Percentiles rank a stretch among this genome's conserved stretches.
phyloP scores from a whole-genome alignment of 1,139 yeast genomes.

The Pichia sp. region DNA sequence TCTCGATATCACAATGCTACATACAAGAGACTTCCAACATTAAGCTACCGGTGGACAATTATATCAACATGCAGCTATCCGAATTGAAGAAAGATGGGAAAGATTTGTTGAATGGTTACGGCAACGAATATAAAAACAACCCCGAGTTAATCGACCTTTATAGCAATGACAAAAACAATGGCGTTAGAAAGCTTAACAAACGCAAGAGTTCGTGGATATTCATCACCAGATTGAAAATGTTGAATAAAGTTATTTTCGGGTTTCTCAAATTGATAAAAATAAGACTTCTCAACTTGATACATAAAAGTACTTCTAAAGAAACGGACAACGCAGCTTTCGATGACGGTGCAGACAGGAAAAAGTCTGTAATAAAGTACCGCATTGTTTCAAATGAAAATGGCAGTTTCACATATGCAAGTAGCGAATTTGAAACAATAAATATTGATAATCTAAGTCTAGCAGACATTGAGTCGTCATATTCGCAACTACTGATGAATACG shows the following conservation, averaged over 20 bases:
- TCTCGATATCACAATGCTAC: conserved; percentile 64
- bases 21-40: conserved; percentile 56
- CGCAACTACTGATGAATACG: conserved; percentile 24
- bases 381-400: conserved; percentile 8
- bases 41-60: conserved; percentile 48
- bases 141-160: conserved; percentile 23
- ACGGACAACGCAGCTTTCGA: conserved; percentile 7
- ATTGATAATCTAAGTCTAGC: conserved; percentile 31
- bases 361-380: conserved; percentile 1
- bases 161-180: conserved; percentile 20
- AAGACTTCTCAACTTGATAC: conserved; percentile 16
- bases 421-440: conserved; percentile 22
- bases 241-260: conserved; percentile 21
- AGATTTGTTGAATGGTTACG: conserved; percentile 23
- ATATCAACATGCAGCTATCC: conserved; percentile 44
- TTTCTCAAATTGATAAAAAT: conserved; percentile 34
- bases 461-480: conserved; percentile 29
- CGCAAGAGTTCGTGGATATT: conserved; percentile 23
- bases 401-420: not conserved
- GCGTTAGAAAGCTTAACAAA: conserved; percentile 19
- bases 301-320: not conserved
- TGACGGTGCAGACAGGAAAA: not conserved
- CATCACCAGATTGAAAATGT: conserved; percentile 15
- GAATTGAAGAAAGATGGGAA: not conserved
- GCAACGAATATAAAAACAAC: conserved; percentile 21